Evolutionary conservation across 495 filamentous ascomycete genomes (phyloP).

Genomic region (Choiromyces venosus): DNA sequence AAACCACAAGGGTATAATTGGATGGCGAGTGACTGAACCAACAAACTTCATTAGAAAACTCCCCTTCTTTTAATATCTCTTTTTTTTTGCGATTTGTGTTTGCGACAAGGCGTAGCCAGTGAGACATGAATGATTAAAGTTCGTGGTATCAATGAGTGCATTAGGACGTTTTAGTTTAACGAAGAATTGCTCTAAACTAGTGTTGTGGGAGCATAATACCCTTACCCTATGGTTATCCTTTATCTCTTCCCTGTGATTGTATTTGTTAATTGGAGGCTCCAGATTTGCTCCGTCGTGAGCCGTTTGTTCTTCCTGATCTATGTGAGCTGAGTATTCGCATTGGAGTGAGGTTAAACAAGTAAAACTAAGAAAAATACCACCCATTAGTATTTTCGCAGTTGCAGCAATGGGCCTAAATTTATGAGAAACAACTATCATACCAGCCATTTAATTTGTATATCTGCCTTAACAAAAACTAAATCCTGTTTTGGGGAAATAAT

Average conservation of each 20-base stretch:
- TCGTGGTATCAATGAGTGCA: neutral
- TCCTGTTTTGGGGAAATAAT: neutral
- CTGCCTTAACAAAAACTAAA: neutral
- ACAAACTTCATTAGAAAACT: slow-evolving; percentile 7
- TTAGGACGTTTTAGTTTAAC: neutral
- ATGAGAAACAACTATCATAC: neutral
- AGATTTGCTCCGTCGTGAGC: neutral
- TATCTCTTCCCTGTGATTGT: neutral
- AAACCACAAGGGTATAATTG: slow-evolving; percentile 3
- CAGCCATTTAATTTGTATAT: neutral
- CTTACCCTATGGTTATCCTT: neutral
- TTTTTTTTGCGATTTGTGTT: slow-evolving; percentile 1
- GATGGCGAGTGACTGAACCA: neutral
- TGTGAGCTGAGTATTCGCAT: neutral
- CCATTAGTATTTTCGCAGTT: neutral
- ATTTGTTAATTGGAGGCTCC: neutral
- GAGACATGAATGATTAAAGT: neutral
- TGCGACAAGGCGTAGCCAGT: neutral
- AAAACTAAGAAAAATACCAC: neutral
- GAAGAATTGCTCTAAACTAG: neutral
- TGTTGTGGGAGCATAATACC: neutral
- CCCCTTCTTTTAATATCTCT: slow-evolving; percentile 13
- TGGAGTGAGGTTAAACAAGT: neutral
- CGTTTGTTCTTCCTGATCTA: neutral
- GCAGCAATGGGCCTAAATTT: neutral